phyloP scores from a whole-genome alignment of 2,329 filamentous ascomycete genomes.

The Plectosphaerella plurivora region DNA sequence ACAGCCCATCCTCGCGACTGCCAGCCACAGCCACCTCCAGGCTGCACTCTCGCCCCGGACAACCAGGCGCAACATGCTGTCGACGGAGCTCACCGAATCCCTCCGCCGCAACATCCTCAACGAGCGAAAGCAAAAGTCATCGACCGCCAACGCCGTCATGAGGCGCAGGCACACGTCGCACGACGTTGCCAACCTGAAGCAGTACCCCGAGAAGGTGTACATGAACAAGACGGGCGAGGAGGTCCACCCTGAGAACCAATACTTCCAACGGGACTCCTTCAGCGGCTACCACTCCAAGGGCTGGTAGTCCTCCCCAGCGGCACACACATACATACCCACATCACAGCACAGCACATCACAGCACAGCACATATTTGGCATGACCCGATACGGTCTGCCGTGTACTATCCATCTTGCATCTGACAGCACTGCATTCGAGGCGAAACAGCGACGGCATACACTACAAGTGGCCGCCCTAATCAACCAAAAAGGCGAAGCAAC shows the following conservation, averaged over 20 bases:
- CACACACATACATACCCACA: conserved; percentile 2
- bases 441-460: conserved; percentile 4
- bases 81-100: conserved; percentile 89
- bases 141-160: conserved; percentile 80
- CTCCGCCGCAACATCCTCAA: conserved; percentile 87
- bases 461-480: background rate
- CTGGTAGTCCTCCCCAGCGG: conserved; percentile 53
- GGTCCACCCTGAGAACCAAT: conserved; percentile 71
- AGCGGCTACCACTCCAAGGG: conserved; percentile 81
- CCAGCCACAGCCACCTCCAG: conserved; percentile 55
- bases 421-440: conserved; percentile 12
- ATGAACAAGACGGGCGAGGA: conserved; percentile 53
- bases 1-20: conserved; percentile 67
- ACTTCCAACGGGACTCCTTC: conserved; percentile 73
- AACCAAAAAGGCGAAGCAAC: background rate
- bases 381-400: conserved; percentile 1
- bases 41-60: conserved; percentile 85
- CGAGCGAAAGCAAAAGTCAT: conserved; percentile 93
- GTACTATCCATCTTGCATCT: conserved; percentile 3
- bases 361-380: conserved; percentile 10
- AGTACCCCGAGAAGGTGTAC: conserved; percentile 66
- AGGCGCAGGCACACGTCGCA: conserved; percentile 89
- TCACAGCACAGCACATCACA: too few relatives aligned
- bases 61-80: conserved; percentile 91
- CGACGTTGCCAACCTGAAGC: conserved; percentile 82